Conservation (phyloP, 2,329 filamentous ascomycete genomes). For the Aspergillus costaricaensis region DNA sequence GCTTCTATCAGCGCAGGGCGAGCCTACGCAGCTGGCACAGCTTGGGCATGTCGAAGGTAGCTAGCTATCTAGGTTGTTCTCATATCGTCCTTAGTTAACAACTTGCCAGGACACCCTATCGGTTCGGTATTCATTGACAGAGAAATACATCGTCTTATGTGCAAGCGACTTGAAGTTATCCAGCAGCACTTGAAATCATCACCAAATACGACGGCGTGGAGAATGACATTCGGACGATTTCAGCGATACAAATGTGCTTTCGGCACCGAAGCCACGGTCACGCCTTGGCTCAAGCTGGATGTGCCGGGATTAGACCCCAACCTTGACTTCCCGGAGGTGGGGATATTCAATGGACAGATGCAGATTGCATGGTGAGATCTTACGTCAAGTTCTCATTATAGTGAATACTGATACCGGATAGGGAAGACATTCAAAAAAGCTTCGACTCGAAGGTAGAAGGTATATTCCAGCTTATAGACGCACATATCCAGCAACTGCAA, state of each 20-base stretch:
- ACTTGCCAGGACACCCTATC: conserved; percentile 31
- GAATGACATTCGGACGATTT: conserved; percentile 36
- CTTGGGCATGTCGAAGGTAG: conserved; percentile 29
- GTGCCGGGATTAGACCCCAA: conserved; percentile 28
- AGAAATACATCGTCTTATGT: conserved; percentile 29
- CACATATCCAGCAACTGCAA: conserved; percentile 28
- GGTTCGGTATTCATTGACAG: conserved; percentile 42
- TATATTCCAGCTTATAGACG: conserved; percentile 33
- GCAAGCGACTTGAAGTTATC: conserved; percentile 24
- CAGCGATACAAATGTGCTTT: conserved; percentile 38
- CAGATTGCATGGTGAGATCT: conserved; percentile 28
- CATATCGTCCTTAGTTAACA: not conserved
- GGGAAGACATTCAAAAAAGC: conserved; percentile 21
- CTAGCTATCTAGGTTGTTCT: not conserved
- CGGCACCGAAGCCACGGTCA: conserved; percentile 26
- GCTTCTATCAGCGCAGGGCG: conserved; percentile 27
- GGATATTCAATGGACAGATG: conserved; percentile 34
- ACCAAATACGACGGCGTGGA: conserved; percentile 27
- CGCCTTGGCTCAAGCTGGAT: conserved; percentile 31
- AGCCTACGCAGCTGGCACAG: conserved; percentile 28
- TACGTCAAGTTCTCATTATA: no score
- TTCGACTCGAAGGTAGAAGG: conserved; percentile 29
- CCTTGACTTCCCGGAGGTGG: conserved; percentile 25
- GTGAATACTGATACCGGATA: not conserved
- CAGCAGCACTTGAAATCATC: conserved; percentile 19